Evolutionary conservation across 208 protist genomes (phyloP).

Genomic region (Polymyxa betae): DNA sequence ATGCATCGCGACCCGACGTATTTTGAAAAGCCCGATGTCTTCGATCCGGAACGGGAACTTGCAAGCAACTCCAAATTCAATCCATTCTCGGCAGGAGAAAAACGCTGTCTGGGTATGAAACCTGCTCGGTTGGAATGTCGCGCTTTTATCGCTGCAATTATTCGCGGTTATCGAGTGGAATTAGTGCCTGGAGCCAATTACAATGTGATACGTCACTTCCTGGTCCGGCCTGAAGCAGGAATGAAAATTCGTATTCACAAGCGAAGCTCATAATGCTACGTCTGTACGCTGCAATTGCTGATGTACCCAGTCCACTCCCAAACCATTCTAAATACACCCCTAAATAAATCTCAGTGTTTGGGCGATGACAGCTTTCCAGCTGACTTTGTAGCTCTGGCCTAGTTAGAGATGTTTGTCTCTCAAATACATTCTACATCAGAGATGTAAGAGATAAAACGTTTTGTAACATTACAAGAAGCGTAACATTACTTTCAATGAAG

Average conservation of each 20-base stretch:
- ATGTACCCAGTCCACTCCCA: too few species aligned
- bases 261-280: too few species aligned
- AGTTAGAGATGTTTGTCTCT: too few species aligned
- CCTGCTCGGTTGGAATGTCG: neutral
- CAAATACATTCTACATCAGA: too few species aligned
- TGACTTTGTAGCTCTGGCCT: too few species aligned
- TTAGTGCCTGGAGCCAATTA: neutral
- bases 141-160: neutral
- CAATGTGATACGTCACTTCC: neutral
- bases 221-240: neutral
- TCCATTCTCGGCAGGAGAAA: neutral
- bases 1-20: neutral
- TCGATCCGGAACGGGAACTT: neutral
- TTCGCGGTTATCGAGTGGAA: neutral
- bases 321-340: too few species aligned
- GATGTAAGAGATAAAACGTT: too few species aligned
- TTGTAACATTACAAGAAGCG: too few species aligned
- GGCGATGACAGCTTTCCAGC: too few species aligned
- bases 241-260: constrained; percentile 8
- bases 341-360: too few species aligned
- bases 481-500: too few species aligned
- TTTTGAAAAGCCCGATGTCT: neutral
- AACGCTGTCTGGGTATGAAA: neutral
- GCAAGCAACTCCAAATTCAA: neutral
- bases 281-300: too few species aligned